Percentiles rank a stretch among this genome's conserved stretches.
phyloP scores from a whole-genome alignment of 1,284 basidiomycete species.

The Irpex sp. region DNA sequence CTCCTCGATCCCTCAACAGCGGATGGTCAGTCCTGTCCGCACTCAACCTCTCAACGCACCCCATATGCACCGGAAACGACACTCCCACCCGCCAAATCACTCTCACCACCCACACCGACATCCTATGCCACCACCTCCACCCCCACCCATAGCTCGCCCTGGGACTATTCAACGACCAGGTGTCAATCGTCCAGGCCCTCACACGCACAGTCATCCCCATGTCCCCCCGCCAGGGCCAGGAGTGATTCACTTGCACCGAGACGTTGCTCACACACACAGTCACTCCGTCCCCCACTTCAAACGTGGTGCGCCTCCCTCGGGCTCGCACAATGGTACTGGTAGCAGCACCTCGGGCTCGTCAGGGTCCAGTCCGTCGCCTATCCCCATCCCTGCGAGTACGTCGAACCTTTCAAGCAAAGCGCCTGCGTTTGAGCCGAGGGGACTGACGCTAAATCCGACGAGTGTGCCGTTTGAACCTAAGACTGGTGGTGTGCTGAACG shows the following conservation, averaged over 20 bases:
- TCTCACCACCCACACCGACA: neutral
- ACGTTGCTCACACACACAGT: constrained; percentile 8
- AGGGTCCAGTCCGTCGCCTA: constrained; percentile 8
- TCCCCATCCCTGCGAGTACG: neutral
- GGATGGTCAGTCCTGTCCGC: constrained; percentile 6
- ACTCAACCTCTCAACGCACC: constrained; percentile 1
- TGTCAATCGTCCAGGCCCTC: neutral
- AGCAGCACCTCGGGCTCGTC: constrained; percentile 16
- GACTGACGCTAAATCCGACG: constrained; percentile 25
- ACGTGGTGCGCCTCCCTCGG: constrained; percentile 3
- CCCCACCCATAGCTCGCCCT: constrained; percentile 8
- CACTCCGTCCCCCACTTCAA: constrained; percentile 12
- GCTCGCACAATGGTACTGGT: constrained; percentile 3
- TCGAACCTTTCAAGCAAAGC: constrained; percentile 29
- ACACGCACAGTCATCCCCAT: constrained; percentile 9
- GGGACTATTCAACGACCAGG: constrained; percentile 23
- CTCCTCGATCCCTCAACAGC: constrained; percentile 10
- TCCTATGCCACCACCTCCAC: neutral
- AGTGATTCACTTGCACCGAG: constrained; percentile 25
- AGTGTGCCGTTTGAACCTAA: constrained; percentile 26
- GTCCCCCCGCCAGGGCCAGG: constrained; percentile 22
- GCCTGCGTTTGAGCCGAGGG: constrained; percentile 30
- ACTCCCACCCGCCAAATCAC: constrained; percentile 22
- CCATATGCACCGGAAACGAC: constrained; percentile 26
- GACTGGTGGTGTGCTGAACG: constrained; percentile 1